These are phyloP conservation scores for Viridothelium virens DNA, from an alignment of 495 filamentous ascomycete genomes.

Conservation along the genomic window DNA sequence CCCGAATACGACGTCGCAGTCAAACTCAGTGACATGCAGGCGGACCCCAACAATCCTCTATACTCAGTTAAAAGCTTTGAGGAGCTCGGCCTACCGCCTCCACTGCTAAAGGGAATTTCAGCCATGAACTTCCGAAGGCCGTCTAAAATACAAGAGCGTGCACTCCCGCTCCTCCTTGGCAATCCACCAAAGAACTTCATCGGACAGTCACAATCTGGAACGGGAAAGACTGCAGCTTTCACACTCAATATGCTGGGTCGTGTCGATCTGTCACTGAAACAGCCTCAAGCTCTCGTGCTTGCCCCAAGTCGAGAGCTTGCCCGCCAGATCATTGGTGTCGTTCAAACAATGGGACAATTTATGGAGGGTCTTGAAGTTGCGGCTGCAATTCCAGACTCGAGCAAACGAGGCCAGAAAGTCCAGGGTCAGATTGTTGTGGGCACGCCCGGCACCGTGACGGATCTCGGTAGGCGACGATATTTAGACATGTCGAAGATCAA, in stretches of 20 bases:
- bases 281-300: constrained; percentile 80
- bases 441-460: constrained; percentile 87
- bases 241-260: constrained; percentile 83
- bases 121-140: constrained; percentile 88
- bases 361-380: constrained; percentile 60
- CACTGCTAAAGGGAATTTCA: constrained; percentile 54
- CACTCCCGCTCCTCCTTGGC: constrained; percentile 74
- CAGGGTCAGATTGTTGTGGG: constrained; percentile 75
- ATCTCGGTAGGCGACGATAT: constrained; percentile 60
- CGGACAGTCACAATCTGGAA: constrained; percentile 96
- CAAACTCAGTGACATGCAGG: constrained; percentile 81
- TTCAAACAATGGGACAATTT: constrained; percentile 74
- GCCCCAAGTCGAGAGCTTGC: constrained; percentile 93
- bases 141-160: constrained; percentile 93
- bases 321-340: constrained; percentile 82
- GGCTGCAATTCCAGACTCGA: constrained; percentile 71
- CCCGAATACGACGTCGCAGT: constrained; percentile 77
- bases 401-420: constrained; percentile 51
- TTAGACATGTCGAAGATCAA: constrained; percentile 41
- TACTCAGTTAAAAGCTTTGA: constrained; percentile 80
- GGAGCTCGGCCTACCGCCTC: constrained; percentile 70
- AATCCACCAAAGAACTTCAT: constrained; percentile 87
- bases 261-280: constrained; percentile 58
- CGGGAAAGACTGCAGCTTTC: constrained; percentile 97
- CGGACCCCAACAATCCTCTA: constrained; percentile 77